Base-by-base conservation (phyloP, 345 rosid genomes). In the Viola odorata region DNA sequence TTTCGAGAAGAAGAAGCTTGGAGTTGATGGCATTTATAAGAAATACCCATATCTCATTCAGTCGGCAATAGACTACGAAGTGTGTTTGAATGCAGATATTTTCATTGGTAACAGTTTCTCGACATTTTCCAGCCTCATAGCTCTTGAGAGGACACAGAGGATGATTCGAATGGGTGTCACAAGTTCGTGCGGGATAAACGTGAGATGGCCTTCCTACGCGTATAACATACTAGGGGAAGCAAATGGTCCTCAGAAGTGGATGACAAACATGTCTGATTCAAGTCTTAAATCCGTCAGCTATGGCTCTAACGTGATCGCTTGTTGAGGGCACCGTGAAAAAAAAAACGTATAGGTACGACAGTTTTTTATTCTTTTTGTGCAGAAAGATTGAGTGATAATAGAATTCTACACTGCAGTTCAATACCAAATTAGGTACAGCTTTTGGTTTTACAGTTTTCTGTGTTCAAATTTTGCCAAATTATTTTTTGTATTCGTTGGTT, bases 1-100 rank as follows among this genome's bases (percentile, higher is more conserved):
- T 0, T 80, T 78, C 11, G 97, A 88, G 82, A 94, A 94, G 85
- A 91, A 82, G 79, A 86, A 85, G 67, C 58, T 94, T n/a, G 86
- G 88, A 0, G 88, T 94, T 11, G 81, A 83, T 48, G 79, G 66
- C 49, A 82, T 91, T 14, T 94, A 94, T 64, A 63, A 68, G 62
- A 91, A 78, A 78, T 77, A 88, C n/a, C 85, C 97, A 0, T 94
- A 94, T 71, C 83, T 94, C 61, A 85, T 94, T 54, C 86, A 88
- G 37, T 85, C 99, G 0, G 99, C 97, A n/a, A 91, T 94, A 45
- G 99, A 94, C 53, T 94, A 91, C 11, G 99, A 94, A 68, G 99
- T 91, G 53, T 94, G 99, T 76, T 75, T 78, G 17, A 80, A 81
- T 75, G 89, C 99, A 0, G 92, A 91, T 72, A 68, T 88, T 0